Base-by-base conservation (phyloP, 1,139 yeast genomes). In the Taphrina flavorubra region DNA sequence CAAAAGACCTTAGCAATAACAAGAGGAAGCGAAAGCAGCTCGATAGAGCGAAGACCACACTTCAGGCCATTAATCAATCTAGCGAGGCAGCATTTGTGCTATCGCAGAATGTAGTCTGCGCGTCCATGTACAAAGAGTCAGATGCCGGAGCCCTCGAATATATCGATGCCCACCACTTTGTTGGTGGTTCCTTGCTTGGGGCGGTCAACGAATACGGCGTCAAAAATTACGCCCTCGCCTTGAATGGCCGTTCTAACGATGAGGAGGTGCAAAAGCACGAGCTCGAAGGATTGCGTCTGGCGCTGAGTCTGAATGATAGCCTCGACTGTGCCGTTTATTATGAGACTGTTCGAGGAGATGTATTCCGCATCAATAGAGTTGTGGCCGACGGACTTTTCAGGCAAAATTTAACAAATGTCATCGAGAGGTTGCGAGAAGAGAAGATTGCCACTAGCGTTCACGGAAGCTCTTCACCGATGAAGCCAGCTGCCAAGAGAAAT, bases 401-500 rank as follows among this genome's bases (percentile, higher is more conserved):
- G n/a, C 51, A 16, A 46, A 46, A 1, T 46, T 16, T 46, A 16
- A 2, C 11, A 1, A 16, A 46, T 2, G 51, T 46, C 51, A 11
- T 46, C 25, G 16, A 46, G 10, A n/a, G n/a, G 18, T 16, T 16
- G 11, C 18, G 51, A 46, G 51, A 46, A 11, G 51, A 46, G 2
- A 46, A 46, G 18, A 11, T 39, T 5, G 11, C 51, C 18, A 46
- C 11, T 46, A 46, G 25, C 25, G 51, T 1, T 11, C 51, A 46
- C 1, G 51, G 51, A 11, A 46, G 51, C 51, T 46, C 51, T 10
- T 46, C 51, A n/a, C 51, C 51, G 6, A 10, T 46, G 25, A 46
- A 46, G 51, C 51, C 51, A 16, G 51, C 51, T 11, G 16, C n/a
- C 25, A 46, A 46, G n/a, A 16, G n/a, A 46, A 46, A 25, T 25